Evolutionary conservation across 176 grass and related monocot species (phyloP).

Genomic region (Stipa capillata): DNA sequence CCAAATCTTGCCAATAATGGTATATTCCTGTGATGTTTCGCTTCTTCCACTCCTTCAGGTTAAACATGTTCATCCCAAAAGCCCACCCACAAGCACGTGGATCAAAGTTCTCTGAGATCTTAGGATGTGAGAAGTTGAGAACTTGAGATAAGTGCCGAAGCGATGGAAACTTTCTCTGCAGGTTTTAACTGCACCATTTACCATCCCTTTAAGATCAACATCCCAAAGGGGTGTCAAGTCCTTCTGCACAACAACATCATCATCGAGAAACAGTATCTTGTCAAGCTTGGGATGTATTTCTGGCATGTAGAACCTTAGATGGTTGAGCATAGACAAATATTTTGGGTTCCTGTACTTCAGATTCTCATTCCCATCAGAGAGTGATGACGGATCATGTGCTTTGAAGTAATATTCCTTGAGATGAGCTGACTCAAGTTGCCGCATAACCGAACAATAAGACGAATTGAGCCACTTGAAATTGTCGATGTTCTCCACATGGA

Average conservation of each 20-base stretch:
- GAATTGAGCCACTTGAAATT: slow-evolving; percentile 98
- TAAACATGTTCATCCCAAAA: slow-evolving; percentile 98
- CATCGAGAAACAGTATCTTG: slow-evolving; percentile 95
- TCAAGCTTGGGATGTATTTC: slow-evolving; percentile 90
- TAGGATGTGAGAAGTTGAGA: slow-evolving; percentile 78
- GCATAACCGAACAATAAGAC: slow-evolving; percentile 83
- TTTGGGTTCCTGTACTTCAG: slow-evolving; percentile 95
- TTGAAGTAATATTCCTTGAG: slow-evolving; percentile 99
- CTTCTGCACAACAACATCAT: slow-evolving; percentile 93
- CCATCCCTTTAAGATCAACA: slow-evolving; percentile 87
- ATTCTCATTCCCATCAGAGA: slow-evolving; percentile 85
- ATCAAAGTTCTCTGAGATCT: slow-evolving; percentile 86
- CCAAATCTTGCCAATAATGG: slow-evolving; percentile 96
- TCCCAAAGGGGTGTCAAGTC: slow-evolving; percentile 79
- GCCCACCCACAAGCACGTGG: slow-evolving; percentile 95
- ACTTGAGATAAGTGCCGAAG: slow-evolving; percentile 94
- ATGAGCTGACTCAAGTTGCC: slow-evolving; percentile 86
- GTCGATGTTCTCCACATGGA: slow-evolving; percentile 88
- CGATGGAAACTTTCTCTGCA: slow-evolving; percentile 98
- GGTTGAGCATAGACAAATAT: slow-evolving; percentile 95
- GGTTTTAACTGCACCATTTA: slow-evolving; percentile 94
- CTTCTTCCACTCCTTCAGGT: slow-evolving; percentile 85
- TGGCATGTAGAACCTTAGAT: slow-evolving; percentile 95
- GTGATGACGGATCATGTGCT: slow-evolving; percentile 79
- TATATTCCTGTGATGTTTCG: slow-evolving; percentile 97